Conservation (phyloP, 2,329 filamentous ascomycete species). For the Paecilomyces fulvus region DNA sequence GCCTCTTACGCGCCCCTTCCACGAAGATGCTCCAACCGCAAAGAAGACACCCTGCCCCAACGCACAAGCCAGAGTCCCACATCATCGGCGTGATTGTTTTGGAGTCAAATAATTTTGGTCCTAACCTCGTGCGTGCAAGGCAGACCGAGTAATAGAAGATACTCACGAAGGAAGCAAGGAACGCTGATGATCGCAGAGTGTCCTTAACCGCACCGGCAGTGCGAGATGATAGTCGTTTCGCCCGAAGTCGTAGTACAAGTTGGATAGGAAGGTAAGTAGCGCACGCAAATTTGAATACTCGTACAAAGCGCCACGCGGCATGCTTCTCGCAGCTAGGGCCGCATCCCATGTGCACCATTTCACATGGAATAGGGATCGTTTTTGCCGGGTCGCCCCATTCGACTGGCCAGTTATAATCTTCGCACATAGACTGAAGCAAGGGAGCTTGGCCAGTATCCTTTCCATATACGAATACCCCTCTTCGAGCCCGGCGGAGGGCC, state of each 20-base stretch:
- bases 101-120: conserved; percentile 57
- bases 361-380: conserved; percentile 67
- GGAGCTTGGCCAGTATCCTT: conserved; percentile 61
- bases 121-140: conserved; percentile 63
- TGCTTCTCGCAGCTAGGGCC: conserved; percentile 66
- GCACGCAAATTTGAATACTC: conserved; percentile 66
- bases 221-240: conserved; percentile 38
- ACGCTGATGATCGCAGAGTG: conserved; percentile 63
- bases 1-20: conserved; percentile 56
- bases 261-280: conserved; percentile 70
- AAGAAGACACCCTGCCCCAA: conserved; percentile 61
- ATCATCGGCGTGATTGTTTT: conserved; percentile 45
- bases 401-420: conserved; percentile 59
- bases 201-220: conserved; percentile 48
- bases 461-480: conserved; percentile 61
- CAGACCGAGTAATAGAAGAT: conserved; percentile 83
- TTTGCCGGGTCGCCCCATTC: conserved; percentile 63
- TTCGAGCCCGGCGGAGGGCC: conserved; percentile 59
- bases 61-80: conserved; percentile 56
- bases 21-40: conserved; percentile 78
- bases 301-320: conserved; percentile 57
- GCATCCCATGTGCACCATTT: conserved; percentile 73
- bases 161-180: conserved; percentile 67
- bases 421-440: conserved; percentile 63
- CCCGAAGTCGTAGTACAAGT: conserved; percentile 51